Percentiles rank a stretch among this genome's conserved stretches.
Conservation (phyloP, 768 basidiomycete species). For the Serpula lacrymans region DNA sequence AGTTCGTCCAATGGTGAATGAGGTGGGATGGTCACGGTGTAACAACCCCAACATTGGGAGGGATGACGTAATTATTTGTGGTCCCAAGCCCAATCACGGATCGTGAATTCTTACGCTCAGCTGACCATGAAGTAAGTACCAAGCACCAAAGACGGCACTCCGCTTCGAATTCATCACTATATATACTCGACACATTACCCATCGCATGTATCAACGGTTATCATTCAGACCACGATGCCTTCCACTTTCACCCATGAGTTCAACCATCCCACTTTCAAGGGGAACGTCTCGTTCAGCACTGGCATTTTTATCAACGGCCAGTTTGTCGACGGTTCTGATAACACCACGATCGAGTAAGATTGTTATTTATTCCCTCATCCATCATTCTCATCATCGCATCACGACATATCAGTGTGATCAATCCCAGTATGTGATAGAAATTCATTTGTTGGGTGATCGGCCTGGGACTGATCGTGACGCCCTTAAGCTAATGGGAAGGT, state of each 20-base stretch:
- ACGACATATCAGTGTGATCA: conserved; percentile 49
- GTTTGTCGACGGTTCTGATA: conserved; percentile 54
- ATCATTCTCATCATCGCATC: background rate
- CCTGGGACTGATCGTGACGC: conserved; percentile 7
- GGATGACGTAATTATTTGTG: too few relatives aligned
- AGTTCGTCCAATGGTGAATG: too few relatives aligned
- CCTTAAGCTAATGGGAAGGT: conserved; percentile 59
- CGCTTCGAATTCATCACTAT: background rate
- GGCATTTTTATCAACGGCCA: conserved; percentile 73
- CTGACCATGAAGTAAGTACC: background rate
- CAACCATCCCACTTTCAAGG: conserved; percentile 54
- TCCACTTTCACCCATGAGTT: conserved; percentile 46
- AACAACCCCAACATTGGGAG: too few relatives aligned
- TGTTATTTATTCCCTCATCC: background rate
- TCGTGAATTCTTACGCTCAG: too few relatives aligned
- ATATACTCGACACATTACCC: background rate
- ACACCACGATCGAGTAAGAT: conserved; percentile 67
- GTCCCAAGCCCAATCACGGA: too few relatives aligned
- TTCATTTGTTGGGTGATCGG: conserved; percentile 6
- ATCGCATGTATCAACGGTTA: background rate
- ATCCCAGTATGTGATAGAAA: conserved; percentile 40
- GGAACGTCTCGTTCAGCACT: conserved; percentile 52
- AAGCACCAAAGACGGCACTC: background rate
- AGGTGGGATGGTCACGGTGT: too few relatives aligned
- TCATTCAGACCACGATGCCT: conserved; percentile 33